Base-by-base conservation (phyloP, 139 green algal species). In the Astrephomene gubernaculifera region DNA sequence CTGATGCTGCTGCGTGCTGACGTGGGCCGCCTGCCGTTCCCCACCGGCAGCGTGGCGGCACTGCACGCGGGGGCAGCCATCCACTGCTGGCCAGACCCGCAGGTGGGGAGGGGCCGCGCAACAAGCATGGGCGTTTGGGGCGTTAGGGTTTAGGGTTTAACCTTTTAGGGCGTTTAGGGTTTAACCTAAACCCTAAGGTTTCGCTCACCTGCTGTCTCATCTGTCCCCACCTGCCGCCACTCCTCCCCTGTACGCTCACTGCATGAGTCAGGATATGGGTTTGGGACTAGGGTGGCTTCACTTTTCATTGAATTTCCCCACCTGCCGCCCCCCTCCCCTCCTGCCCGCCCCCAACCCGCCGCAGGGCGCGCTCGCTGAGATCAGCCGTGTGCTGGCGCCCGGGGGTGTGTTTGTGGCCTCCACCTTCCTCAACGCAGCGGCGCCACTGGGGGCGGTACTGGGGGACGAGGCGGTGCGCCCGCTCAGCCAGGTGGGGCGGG, bases 11-110 rank as follows among this genome's bases (percentile, higher is more conserved):
- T 99, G 83, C 88, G 96, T 21, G 97, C 94, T 19, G 97, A 99
- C 81, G 92, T 98, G 12, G 94, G 76, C 4, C 87, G 97, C 6
- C 88, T 99, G 81, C 97, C 97, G 0, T 99, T 99, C 74, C 72
- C 87, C 31, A 96, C 95, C 0, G 95, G 90, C 65, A 91, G 60
- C 21, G 79, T 99, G n/a, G 91, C 93, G 27, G 97, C 91, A 41
- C 94, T 99, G 22, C 96, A 99, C 53, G 97, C 97, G 29, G 96
- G 96, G 36, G 97, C 97, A 8, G 97, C 97, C 71, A 96, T 99
- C 45, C 97, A 99, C 91, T 99, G 97, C 92, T 99, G 97, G 97
- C 96, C 96, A 24, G 91, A 96, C 49, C 94, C 95, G 4, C 83
- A 87, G 61, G 86, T 86, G 25, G 27, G 78, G 61, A 10, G 9